Evolutionary conservation across 1,284 basidiomycete genomes (phyloP), one percentile per base, ranked within the genome.

Genomic region (Mycena citricolor): DNA sequence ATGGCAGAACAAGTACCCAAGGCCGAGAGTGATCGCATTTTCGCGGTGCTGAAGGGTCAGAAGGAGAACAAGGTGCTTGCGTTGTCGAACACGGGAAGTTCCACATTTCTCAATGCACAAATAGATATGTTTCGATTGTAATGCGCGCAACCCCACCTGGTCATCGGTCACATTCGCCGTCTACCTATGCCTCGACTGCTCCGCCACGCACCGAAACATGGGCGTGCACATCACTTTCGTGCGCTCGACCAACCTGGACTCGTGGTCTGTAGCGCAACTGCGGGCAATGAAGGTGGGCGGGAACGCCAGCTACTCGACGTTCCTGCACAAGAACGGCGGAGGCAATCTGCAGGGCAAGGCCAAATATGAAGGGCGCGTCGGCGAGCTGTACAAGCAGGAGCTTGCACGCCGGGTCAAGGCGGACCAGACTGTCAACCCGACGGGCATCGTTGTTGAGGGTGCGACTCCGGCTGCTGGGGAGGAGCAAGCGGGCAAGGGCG

Each of bases 181-280:
- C 33, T 99, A 99, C 69, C 95, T 99, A 61, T 99, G 95, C 62
- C 74, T 99, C 33, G 94, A 99, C 58, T 99, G 95, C 74, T 98
- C 94, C 5, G 90, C 87, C 53, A 77, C 91, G 12, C 95, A 99
- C 67, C 79, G 95, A 46, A 98, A 97, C 66, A 86, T 98, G 81
- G 95, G 95, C 57, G 97, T 99, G 14, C 95, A 99, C 65, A 94
- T 99, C 66, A 91, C 84, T 54, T 99, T 99, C 62, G 95, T 99
- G 33, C 77, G 94, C 55, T 98, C 95, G 11, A 98, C 94, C 52
- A 98, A 95, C 69, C 82, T 99, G 43, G 95, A 99, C 69, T 85
- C 82, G 46, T 99, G 95, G 95, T 86, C 93, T 54, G 77, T 94
- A 56, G 71, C 74, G 45, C 95, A 99, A 67, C 76, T 99, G 23